Evolutionary conservation across 768 basidiomycete species (phyloP), one percentile per base, ranked within the genome.

Genomic region (Cystobasidium onofrii): DNA sequence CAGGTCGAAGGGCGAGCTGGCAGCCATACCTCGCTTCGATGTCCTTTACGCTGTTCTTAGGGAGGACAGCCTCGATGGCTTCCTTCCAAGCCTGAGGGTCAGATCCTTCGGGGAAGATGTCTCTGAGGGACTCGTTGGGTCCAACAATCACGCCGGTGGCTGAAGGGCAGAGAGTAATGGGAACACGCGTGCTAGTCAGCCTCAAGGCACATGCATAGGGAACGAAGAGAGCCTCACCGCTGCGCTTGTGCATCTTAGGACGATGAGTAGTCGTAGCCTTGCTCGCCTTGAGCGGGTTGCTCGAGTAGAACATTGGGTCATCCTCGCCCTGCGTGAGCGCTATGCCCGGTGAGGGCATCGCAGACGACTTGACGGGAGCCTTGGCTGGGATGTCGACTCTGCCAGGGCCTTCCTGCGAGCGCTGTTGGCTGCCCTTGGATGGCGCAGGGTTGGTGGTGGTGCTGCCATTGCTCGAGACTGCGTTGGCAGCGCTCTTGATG

Each of bases 191-290:
- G 4, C 4, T 13, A 25, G 29, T 36, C 29, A 27, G 41, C 29
- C 43, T 6, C 41, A 29, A 12, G 33, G 9, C 43, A 43, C 31
- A 25, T 25, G 12, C 25, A 27, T 12, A 27, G 65, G 31, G 4
- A 50, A 17, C 27, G 18, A 27, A 25, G 17, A 23, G 46, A 36
- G 39, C 7, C 29, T 17, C 43, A 73, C 73, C 73, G 20, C 41
- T 64, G 7, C 73, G 7, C 73, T 73, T 73, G 73, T 73, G 73
- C 73, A 73, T 73, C 61, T 63, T 73, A 13, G 62, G 73, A 27
- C 69, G n/a, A 31, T 71, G 69, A 27, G 69, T 71, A 36, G 52
- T 71, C 20, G 69, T 71, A 27, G 54, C 27, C 20, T 23, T 31
- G 25, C 36, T 46, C 13, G 69, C 36, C 55, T 71, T 71, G 54